Percentiles rank a stretch among this genome's conserved stretches.
Conservation (phyloP, 1,284 basidiomycete species). For the Meripilus lineatus region DNA sequence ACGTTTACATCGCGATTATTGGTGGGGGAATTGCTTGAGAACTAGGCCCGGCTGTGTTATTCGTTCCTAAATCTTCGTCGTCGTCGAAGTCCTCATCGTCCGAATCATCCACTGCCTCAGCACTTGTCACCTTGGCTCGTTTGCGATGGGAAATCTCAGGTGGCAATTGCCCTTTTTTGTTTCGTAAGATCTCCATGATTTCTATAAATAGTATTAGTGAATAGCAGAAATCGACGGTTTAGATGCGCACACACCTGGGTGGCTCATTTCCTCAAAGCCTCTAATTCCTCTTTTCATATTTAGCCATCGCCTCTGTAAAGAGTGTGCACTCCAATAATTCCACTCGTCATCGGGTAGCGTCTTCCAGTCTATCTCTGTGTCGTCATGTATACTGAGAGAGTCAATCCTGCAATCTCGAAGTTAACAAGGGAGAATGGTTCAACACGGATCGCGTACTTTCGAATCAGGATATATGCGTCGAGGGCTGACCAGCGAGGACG, state of each 20-base stretch:
- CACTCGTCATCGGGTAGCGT: slow-evolving; percentile 63
- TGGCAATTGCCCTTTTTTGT: slow-evolving; percentile 57
- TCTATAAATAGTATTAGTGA: slow-evolving; percentile 29
- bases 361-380: slow-evolving; percentile 85
- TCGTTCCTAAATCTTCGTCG: too few relatives aligned
- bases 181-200: slow-evolving; percentile 72
- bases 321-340: slow-evolving; percentile 80
- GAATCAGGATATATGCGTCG: slow-evolving; percentile 74
- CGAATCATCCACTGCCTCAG: slow-evolving; percentile 41
- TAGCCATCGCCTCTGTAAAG: slow-evolving; percentile 70
- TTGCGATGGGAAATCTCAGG: slow-evolving; percentile 34
- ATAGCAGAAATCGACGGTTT: slow-evolving; percentile 16
- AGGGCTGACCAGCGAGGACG: slow-evolving; percentile 69
- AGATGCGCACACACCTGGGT: too few relatives aligned
- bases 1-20: too few relatives aligned
- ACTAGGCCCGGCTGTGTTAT: too few relatives aligned
- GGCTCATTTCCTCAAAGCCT: slow-evolving; percentile 72
- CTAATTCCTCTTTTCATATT: slow-evolving; percentile 72
- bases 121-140: slow-evolving; percentile 44
- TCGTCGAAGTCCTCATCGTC: too few relatives aligned
- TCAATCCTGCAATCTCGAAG: slow-evolving; percentile 48
- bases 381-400: slow-evolving; percentile 66
- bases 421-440: slow-evolving; percentile 1
- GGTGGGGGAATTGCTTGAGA: too few relatives aligned
- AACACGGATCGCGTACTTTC: slow-evolving; percentile 51